These are phyloP conservation scores for Emmonsiellopsis sp. DNA, from an alignment of 2,329 filamentous ascomycete genomes.

Conservation along the genomic window DNA sequence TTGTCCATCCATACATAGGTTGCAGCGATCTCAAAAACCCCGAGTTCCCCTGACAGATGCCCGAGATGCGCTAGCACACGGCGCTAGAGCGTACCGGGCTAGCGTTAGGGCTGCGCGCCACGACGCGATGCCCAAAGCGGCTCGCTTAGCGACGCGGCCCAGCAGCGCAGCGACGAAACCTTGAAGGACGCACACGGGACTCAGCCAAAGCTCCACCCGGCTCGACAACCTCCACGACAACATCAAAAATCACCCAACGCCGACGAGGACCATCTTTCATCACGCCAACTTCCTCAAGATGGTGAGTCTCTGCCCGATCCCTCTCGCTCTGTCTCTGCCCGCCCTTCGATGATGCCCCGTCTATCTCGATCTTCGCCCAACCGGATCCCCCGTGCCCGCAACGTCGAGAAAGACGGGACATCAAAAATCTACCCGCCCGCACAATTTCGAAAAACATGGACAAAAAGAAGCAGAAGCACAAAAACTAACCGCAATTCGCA, in stretches of 20 bases:
- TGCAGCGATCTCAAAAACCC: no score
- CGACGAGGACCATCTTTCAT: constrained; percentile 32
- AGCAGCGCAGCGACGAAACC: constrained; percentile 2
- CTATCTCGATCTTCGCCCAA: no score
- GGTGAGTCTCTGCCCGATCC: constrained; percentile 24
- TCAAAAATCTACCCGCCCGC: no score
- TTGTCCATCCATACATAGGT: no score
- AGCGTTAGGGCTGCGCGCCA: constrained; percentile 34
- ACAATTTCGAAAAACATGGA: no score
- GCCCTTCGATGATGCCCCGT: no score
- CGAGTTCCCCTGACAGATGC: no score
- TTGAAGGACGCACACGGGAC: constrained; percentile 18
- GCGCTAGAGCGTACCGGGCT: constrained; percentile 15
- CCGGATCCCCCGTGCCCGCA: no score
- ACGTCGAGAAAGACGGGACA: no score
- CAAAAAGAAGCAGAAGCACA: no score
- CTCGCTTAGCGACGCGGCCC: constrained; percentile 11
- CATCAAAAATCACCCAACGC: constrained; percentile 21
- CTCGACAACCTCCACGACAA: constrained; percentile 17
- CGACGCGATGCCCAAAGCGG: constrained; percentile 4
- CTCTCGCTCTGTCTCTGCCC: neutral
- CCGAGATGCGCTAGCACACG: neutral
- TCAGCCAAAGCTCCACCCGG: constrained; percentile 30
- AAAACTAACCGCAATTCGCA: constrained; percentile 9
- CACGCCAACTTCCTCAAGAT: constrained; percentile 37